Evolutionary conservation across 306 rosid genomes (phyloP), one percentile per base, ranked within the genome.

Genomic region (Cicer pinnatifidum): DNA sequence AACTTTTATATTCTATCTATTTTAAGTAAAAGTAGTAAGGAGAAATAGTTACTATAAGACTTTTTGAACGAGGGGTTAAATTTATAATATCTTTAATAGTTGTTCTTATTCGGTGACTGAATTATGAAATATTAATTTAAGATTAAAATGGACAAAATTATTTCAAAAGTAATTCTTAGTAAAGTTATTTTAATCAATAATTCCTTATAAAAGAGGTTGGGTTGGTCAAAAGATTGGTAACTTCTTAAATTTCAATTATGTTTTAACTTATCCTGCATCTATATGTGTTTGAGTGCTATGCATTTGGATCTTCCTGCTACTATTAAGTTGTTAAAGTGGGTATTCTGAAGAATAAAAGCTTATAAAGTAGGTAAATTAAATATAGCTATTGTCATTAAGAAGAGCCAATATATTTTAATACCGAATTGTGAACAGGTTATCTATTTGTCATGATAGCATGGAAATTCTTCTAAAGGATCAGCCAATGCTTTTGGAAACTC

Each of bases 401-500:
- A 48, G 48, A 60, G 53, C 11, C 19, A n/a, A 10, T 51, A 73
- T 33, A 48, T 58, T 72, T 68, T 19, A 52, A 52, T 41, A 54
- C 20, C 20, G 8, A 59, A 78, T 7, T 46, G 51, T 45, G 78
- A 69, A 62, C 11, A 47, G 28, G 61, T 69, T 62, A 12, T 74
- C 10, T 43, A 35, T 12, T 46, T 68, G n/a, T 28, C 57, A 45
- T 47, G 37, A 46, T 59, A 13, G 79, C 23, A 5, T 48, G n/a
- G 4, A 37, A 54, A 17, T 1, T 23, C 17, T 17, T 17, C 17
- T 43, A 94, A 94, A 85, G 98, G 97, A 60, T 94, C 97, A 81
- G 0, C 84, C 98, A 94, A 78, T 92, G 97, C 51, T 94, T 94
- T 84, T 94, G 98, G 98, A 97, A 94, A 88, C 96, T 94, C 71